Conservation (phyloP, 208 protist species). For the Leptomonas pyrrhocoris region DNA sequence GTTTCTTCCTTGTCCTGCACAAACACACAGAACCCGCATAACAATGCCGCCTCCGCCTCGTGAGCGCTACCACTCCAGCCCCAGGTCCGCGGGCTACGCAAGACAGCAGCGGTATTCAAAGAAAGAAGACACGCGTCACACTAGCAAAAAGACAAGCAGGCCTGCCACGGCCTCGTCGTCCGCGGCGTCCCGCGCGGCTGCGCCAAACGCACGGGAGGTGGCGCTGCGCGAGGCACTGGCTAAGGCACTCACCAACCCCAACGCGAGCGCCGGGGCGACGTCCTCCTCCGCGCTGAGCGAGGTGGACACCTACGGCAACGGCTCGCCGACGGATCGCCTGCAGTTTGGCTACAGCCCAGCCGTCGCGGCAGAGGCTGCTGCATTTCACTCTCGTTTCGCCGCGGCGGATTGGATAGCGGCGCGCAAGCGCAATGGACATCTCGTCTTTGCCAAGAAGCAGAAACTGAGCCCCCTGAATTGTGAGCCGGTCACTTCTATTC, state of each 20-base stretch:
- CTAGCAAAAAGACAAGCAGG: slow-evolving; percentile 6
- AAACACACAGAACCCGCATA: background rate
- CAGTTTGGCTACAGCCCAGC: slow-evolving; percentile 88
- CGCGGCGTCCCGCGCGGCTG: slow-evolving; percentile 3
- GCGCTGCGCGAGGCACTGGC: slow-evolving; percentile 40
- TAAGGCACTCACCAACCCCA: slow-evolving; percentile 38
- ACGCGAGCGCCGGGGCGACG: background rate
- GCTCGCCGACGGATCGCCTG: slow-evolving; percentile 75
- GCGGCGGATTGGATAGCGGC: slow-evolving; percentile 48
- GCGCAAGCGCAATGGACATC: slow-evolving; percentile 33
- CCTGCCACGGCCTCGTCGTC: background rate
- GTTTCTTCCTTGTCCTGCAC: background rate
- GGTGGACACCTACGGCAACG: slow-evolving; percentile 79
- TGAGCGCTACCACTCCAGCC: slow-evolving; percentile 16
- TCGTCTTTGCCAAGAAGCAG: slow-evolving; percentile 59
- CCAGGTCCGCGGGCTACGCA: background rate
- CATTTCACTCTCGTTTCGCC: slow-evolving; percentile 64
- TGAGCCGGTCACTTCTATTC: slow-evolving; percentile 70
- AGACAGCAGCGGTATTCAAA: slow-evolving; percentile 14
- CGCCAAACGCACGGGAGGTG: slow-evolving; percentile 30
- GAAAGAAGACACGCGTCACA: slow-evolving; percentile 11
- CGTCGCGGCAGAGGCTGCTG: slow-evolving; percentile 72
- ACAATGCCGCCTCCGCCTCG: slow-evolving; percentile 19
- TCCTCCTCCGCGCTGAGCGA: background rate
- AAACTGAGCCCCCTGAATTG: slow-evolving; percentile 55